phyloP scores from a whole-genome alignment of 192 early-diverging fungal species.

The Thamnidium elegans region DNA sequence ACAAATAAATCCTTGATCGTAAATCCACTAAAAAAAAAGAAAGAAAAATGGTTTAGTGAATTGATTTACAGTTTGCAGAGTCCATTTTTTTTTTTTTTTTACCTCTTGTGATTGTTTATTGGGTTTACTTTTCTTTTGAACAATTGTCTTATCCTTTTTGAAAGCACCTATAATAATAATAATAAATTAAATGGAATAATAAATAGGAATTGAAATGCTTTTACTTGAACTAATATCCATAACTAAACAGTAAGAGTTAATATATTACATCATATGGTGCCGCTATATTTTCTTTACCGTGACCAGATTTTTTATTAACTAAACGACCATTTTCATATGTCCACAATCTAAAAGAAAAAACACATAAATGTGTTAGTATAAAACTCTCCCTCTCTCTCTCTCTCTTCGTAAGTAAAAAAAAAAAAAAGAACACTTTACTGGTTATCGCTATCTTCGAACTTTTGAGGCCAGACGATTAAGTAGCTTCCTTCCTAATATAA shows the following conservation, averaged over 20 bases:
- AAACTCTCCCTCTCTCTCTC: neutral
- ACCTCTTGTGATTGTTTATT: conserved; percentile 27
- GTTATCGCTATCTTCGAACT: conserved; percentile 40
- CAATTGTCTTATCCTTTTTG: conserved; percentile 33
- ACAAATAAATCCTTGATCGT: conserved; percentile 34
- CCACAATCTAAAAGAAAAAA: conserved; percentile 26
- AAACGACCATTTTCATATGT: conserved; percentile 26
- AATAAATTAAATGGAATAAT: neutral
- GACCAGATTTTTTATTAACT: conserved; percentile 36
- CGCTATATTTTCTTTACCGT: conserved; percentile 20
- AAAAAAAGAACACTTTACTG: conserved; percentile 20
- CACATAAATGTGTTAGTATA: no score
- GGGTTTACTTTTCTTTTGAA: conserved; percentile 30
- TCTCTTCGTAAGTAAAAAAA: neutral
- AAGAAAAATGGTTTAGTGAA: neutral
- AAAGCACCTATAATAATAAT: conserved; percentile 23
- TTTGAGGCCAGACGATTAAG: conserved; percentile 39
- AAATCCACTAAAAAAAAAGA: conserved; percentile 22
- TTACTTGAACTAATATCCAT: conserved; percentile 33
- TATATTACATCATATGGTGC: neutral
- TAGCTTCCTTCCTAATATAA: conserved; percentile 26
- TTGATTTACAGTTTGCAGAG: neutral
- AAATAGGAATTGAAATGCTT: neutral
- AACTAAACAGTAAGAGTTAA: conserved; percentile 9
- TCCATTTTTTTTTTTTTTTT: neutral